Evolutionary conservation across 345 rosid genomes (phyloP).

Genomic region (Salix exigua): DNA sequence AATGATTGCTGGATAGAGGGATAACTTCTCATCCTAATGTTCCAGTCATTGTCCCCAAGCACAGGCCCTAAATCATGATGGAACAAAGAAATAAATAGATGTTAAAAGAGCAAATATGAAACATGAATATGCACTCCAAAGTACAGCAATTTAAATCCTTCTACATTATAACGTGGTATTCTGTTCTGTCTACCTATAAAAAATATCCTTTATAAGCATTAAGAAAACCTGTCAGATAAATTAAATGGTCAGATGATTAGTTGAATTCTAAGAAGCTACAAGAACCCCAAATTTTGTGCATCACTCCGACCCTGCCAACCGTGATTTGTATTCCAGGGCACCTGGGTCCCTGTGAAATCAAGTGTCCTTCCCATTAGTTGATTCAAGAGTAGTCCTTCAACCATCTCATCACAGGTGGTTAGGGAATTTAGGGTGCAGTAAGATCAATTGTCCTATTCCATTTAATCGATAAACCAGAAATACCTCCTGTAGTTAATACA

Average conservation of each 20-base stretch:
- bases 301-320: background rate
- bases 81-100: background rate
- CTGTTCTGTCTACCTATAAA: background rate
- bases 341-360: background rate
- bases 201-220: too few relatives aligned
- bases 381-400: background rate
- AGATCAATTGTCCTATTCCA: background rate
- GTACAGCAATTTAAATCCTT: background rate
- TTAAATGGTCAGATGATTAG: too few relatives aligned
- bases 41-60: slow-evolving; percentile 51
- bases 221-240: too few relatives aligned
- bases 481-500: background rate
- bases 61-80: slow-evolving; percentile 41
- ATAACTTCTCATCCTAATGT: slow-evolving; percentile 1
- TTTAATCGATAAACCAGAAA: background rate
- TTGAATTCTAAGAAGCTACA: too few relatives aligned
- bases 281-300: background rate
- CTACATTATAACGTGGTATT: background rate
- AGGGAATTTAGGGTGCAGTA: background rate
- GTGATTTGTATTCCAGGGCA: background rate
- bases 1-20: slow-evolving; percentile 12
- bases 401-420: background rate
- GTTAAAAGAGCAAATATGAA: slow-evolving; percentile 1
- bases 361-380: background rate
- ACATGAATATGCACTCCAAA: background rate